A percentile compares a stretch with the other conserved stretches of the same genome.
Conservation (phyloP, 1,139 yeast genomes). For the Suhomyces maxii region DNA sequence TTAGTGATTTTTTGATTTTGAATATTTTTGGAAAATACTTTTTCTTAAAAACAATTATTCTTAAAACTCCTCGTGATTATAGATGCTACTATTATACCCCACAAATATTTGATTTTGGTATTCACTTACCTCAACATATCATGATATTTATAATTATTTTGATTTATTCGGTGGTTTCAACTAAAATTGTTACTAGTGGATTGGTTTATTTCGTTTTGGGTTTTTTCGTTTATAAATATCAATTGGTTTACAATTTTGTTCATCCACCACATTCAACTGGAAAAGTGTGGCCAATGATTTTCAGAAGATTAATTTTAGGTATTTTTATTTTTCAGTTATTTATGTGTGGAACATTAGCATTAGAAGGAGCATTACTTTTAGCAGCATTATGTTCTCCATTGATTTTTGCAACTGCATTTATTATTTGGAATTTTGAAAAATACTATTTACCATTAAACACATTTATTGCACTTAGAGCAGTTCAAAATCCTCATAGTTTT, state of each 20-base stretch:
- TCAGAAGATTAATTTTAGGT: conserved; percentile 58
- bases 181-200: conserved; percentile 66
- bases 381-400: conserved; percentile 56
- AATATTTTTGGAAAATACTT: conserved; percentile 59
- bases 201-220: conserved; percentile 62
- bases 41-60: conserved; percentile 45
- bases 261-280: conserved; percentile 75
- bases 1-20: conserved; percentile 58
- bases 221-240: conserved; percentile 65
- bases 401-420: conserved; percentile 48
- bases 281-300: conserved; percentile 67
- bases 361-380: conserved; percentile 57
- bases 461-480: conserved; percentile 65
- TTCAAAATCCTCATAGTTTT: conserved; percentile 45
- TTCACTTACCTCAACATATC: conserved; percentile 65
- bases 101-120: conserved; percentile 63
- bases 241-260: conserved; percentile 62
- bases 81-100: conserved; percentile 55
- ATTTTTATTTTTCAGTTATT: conserved; percentile 60
- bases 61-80: conserved; percentile 57
- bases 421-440: conserved; percentile 57
- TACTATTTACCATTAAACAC: conserved; percentile 59
- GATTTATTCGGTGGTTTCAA: conserved; percentile 63
- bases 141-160: conserved; percentile 60
- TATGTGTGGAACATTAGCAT: conserved; percentile 68